These are phyloP conservation scores for Phytophthora agathidicida DNA, from an alignment of 352 stramenopile genomes.

Conservation along the genomic window DNA sequence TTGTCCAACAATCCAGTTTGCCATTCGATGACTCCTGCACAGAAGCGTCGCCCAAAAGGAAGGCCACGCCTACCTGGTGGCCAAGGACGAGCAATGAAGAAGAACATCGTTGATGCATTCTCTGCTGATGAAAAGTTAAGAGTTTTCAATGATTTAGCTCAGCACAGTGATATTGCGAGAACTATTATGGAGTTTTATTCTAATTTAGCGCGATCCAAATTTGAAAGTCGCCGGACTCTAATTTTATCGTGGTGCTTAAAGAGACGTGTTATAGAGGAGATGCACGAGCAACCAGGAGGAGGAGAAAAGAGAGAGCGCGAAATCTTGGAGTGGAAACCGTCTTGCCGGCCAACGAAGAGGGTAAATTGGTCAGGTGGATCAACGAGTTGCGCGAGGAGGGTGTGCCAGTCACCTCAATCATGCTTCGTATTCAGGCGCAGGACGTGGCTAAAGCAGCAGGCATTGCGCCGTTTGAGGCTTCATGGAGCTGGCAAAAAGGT, in stretches of 20 bases:
- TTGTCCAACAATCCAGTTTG: no score
- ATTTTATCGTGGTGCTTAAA: not conserved
- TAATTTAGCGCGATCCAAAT: not conserved
- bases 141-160: not conserved
- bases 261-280: not conserved
- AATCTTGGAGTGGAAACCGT: not conserved
- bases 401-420: not conserved
- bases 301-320: not conserved
- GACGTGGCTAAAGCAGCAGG: not conserved
- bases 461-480: not conserved
- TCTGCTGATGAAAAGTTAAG: not conserved
- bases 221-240: not conserved
- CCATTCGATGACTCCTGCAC: no score
- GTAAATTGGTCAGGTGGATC: not conserved
- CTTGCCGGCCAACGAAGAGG: not conserved
- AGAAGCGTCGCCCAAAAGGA: no score
- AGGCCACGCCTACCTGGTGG: no score
- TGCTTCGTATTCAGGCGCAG: not conserved
- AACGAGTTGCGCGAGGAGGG: not conserved
- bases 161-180: not conserved
- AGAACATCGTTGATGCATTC: no score
- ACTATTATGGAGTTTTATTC: not conserved
- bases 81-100: no score
- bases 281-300: not conserved
- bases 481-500: not conserved